These are phyloP conservation scores for Backusella macrospora DNA, from an alignment of 192 early-diverging fungal genomes.

Conservation along the genomic window DNA sequence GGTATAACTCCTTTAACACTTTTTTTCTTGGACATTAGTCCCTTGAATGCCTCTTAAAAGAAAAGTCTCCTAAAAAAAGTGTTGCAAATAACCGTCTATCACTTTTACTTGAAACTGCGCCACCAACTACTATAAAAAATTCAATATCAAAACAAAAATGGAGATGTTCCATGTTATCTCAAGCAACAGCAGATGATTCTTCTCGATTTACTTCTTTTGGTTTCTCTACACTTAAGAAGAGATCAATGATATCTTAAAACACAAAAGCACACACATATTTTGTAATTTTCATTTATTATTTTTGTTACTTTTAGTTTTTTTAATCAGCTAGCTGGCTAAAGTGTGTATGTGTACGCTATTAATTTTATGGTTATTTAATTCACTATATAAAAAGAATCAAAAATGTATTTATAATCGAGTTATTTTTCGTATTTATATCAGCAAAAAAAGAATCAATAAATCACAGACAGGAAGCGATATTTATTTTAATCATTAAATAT, in stretches of 20 bases:
- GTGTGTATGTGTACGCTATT: background rate
- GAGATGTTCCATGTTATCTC: constrained; percentile 1
- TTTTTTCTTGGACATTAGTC: background rate
- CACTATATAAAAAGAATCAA: background rate
- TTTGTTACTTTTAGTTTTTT: constrained; percentile 5
- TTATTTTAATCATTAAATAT: too few species aligned
- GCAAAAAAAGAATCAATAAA: background rate
- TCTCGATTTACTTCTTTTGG: constrained; percentile 4
- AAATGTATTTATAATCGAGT: background rate
- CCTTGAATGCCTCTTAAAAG: constrained; percentile 5
- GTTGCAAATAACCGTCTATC: constrained; percentile 5
- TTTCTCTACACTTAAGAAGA: constrained; percentile 9
- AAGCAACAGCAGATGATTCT: constrained; percentile 6
- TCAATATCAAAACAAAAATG: constrained; percentile 2
- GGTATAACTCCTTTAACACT: background rate
- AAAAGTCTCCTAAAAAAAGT: background rate
- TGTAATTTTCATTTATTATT: background rate
- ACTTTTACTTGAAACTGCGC: constrained; percentile 10
- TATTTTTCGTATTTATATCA: background rate
- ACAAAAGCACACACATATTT: background rate
- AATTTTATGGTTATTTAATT: background rate
- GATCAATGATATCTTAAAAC: background rate
- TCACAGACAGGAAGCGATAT: background rate
- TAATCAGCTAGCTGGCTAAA: background rate
- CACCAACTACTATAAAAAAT: constrained; percentile 5